phyloP scores from a whole-genome alignment of 441 rosid genomes.

The Arabidopsis hybrid region DNA sequence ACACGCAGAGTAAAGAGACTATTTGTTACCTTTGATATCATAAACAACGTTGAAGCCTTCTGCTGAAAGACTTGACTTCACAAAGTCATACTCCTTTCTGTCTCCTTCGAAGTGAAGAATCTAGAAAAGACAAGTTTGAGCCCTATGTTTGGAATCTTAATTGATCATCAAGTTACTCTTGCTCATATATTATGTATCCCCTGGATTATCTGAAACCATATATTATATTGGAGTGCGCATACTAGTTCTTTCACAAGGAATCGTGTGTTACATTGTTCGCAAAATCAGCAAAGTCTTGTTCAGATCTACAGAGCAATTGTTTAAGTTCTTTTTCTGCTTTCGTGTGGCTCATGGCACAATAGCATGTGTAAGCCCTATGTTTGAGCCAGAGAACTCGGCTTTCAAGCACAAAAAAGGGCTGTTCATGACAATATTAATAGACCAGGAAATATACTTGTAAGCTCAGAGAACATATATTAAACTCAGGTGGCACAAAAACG shows the following conservation, averaged over 20 bases:
- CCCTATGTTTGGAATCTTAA: no score
- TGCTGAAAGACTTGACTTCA: constrained; percentile 90
- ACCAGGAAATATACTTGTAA: neutral
- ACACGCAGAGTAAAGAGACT: constrained; percentile 20
- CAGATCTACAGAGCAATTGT: constrained; percentile 85
- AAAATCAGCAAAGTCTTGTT: constrained; percentile 77
- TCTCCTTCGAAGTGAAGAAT: constrained; percentile 93
- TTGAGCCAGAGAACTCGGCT: constrained; percentile 9
- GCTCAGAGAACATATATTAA: no score
- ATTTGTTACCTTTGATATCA: constrained; percentile 79
- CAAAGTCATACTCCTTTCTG: constrained; percentile 84
- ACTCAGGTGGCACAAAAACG: no score
- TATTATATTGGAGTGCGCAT: neutral
- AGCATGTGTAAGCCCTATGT: neutral
- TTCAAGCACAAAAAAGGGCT: neutral
- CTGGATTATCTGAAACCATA: neutral
- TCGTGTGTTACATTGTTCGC: constrained; percentile 67
- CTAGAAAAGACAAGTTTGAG: no score
- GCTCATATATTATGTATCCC: neutral
- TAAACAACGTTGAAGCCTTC: constrained; percentile 93
- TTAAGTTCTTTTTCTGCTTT: constrained; percentile 7
- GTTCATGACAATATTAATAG: neutral
- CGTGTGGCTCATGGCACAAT: no score
- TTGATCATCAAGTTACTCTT: constrained; percentile 1
- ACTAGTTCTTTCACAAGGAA: constrained; percentile 2